phyloP scores from a whole-genome alignment of 805 yeast genomes.

The Cyberlindnera suaveolens region DNA sequence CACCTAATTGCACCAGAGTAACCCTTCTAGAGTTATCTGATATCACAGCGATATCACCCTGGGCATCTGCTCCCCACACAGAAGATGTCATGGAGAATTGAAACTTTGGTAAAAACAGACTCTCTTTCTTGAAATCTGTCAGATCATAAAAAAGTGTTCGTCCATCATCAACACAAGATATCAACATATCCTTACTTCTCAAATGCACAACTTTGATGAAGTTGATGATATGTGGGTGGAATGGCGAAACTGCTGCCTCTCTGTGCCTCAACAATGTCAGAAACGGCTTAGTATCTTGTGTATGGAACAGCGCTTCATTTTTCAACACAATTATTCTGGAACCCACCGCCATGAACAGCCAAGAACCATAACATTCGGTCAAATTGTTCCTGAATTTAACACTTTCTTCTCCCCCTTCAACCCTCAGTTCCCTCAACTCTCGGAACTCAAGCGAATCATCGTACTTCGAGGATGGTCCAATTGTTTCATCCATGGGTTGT shows the following conservation, averaged over 20 bases:
- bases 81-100: constrained; percentile 33
- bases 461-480: constrained; percentile 7
- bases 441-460: constrained; percentile 12
- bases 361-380: constrained; percentile 10
- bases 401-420: constrained; percentile 1
- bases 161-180: constrained; percentile 53
- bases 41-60: constrained; percentile 35
- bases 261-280: constrained; percentile 28
- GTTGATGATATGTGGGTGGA: constrained; percentile 52
- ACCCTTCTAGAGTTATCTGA: constrained; percentile 51
- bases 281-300: constrained; percentile 11
- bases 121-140: constrained; percentile 17
- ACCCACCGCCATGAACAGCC: constrained; percentile 8
- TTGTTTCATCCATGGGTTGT: not conserved
- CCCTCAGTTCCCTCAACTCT: not conserved
- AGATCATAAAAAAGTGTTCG: constrained; percentile 34
- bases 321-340: constrained; percentile 8
- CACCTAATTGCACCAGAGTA: constrained; percentile 31
- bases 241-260: constrained; percentile 43
- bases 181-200: constrained; percentile 36
- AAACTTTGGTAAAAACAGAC: constrained; percentile 25
- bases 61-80: constrained; percentile 58
- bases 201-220: constrained; percentile 35
- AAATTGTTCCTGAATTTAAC: constrained; percentile 16
- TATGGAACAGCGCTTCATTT: constrained; percentile 1